Conservation (phyloP, 208 protist species). For the Leishmania gerbilli region DNA sequence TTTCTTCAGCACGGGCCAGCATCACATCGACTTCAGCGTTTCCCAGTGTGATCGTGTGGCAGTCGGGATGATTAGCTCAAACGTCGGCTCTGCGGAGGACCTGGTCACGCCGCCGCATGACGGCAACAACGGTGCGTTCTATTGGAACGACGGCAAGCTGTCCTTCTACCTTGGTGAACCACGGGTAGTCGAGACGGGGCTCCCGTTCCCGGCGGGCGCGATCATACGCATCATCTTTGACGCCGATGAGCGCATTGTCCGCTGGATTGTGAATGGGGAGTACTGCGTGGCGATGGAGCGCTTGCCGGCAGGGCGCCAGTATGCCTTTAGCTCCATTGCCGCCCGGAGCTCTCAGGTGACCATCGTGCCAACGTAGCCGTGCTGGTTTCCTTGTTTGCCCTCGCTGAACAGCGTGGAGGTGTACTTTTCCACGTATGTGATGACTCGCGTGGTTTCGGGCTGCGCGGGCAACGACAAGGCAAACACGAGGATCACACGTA, state of each 20-base stretch:
- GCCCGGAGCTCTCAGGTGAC: conserved; percentile 55
- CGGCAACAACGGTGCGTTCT: conserved; percentile 41
- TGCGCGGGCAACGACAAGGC: background rate
- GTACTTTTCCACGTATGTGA: background rate
- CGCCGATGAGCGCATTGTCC: conserved; percentile 47
- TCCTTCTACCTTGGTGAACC: conserved; percentile 45
- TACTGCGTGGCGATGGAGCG: conserved; percentile 57
- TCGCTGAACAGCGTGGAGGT: background rate
- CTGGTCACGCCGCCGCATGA: conserved; percentile 7
- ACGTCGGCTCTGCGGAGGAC: conserved; percentile 8
- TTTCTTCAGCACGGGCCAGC: conserved; percentile 38
- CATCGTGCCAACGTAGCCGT: conserved; percentile 31
- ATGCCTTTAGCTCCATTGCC: conserved; percentile 56
- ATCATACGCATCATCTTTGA: conserved; percentile 56
- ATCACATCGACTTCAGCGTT: conserved; percentile 56
- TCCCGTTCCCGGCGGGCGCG: conserved; percentile 29
- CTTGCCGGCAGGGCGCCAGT: conserved; percentile 39
- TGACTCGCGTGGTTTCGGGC: background rate
- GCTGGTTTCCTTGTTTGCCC: background rate
- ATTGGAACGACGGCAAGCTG: conserved; percentile 73
- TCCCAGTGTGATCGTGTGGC: conserved; percentile 52
- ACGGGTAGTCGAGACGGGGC: conserved; percentile 39
- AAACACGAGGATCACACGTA: background rate
- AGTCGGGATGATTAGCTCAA: conserved; percentile 46
- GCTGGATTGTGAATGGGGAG: conserved; percentile 56